Evolutionary conservation across 345 rosid genomes (phyloP).

Genomic region (Gossypium rotundifolium): DNA sequence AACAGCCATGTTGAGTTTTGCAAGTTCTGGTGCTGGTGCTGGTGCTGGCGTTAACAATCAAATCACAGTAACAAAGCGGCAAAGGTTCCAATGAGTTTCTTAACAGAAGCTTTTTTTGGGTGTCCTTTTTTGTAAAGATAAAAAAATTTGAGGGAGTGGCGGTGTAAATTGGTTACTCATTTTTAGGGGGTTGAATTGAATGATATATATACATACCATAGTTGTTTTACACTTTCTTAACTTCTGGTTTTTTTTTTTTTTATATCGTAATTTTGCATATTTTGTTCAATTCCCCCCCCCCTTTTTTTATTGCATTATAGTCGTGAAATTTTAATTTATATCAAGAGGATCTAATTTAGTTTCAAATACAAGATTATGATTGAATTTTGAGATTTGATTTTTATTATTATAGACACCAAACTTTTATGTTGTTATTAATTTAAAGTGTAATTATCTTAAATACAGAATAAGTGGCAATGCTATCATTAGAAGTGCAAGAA

Average conservation of each 20-base stretch:
- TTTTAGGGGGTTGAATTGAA: slow-evolving; percentile 15
- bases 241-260: neutral
- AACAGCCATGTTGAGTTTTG: slow-evolving; percentile 45
- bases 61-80: slow-evolving; percentile 36
- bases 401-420: neutral
- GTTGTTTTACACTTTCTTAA: neutral
- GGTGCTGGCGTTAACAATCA: slow-evolving; percentile 12
- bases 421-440: neutral
- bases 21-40: slow-evolving; percentile 28
- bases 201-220: slow-evolving; percentile 10
- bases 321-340: neutral
- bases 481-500: neutral
- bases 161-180: slow-evolving; percentile 29
- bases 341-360: neutral
- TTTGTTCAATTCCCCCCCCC: neutral
- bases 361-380: too few species aligned
- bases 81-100: slow-evolving; percentile 42
- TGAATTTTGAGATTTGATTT: too few species aligned
- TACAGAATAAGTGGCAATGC: neutral
- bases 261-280: neutral
- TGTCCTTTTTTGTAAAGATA: slow-evolving; percentile 14
- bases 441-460: neutral
- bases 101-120: neutral
- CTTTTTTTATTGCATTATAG: neutral
- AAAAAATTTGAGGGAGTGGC: slow-evolving; percentile 9